Evolutionary conservation across 83 land plant species (phyloP).

Genomic region (Larix sibirica): DNA sequence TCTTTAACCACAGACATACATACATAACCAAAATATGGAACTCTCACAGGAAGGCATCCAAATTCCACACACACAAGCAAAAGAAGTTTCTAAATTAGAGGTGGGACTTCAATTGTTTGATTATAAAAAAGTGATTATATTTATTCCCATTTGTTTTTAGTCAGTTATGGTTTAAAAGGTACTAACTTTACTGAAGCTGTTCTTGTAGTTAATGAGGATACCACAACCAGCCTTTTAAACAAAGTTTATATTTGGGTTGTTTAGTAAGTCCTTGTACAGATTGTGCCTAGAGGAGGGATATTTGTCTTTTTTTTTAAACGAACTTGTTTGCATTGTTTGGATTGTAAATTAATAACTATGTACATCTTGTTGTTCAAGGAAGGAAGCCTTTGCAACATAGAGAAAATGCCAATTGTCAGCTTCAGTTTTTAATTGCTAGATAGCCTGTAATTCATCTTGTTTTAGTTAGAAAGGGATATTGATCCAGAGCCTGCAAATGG

Average conservation of each 20-base stretch:
- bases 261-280: background rate
- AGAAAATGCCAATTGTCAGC: too few relatives aligned
- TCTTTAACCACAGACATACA: background rate
- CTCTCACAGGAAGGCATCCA: background rate
- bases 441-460: too few relatives aligned
- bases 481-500: too few relatives aligned
- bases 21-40: background rate
- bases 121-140: background rate
- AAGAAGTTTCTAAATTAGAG: constrained; percentile 8
- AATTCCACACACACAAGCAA: background rate
- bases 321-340: constrained; percentile 8
- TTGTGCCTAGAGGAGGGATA: background rate
- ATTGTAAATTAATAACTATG: constrained; percentile 14
- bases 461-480: too few relatives aligned
- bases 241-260: background rate
- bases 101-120: background rate
- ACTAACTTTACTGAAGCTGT: background rate
- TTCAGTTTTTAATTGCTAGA: too few relatives aligned
- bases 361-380: background rate
- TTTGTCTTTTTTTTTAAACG: background rate
- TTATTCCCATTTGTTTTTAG: background rate
- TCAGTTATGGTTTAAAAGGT: too few relatives aligned
- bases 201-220: constrained; percentile 12
- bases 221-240: background rate
- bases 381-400: too few relatives aligned